Evolutionary conservation across 1,284 basidiomycete species (phyloP).

Genomic region (Tylopilus sp.): DNA sequence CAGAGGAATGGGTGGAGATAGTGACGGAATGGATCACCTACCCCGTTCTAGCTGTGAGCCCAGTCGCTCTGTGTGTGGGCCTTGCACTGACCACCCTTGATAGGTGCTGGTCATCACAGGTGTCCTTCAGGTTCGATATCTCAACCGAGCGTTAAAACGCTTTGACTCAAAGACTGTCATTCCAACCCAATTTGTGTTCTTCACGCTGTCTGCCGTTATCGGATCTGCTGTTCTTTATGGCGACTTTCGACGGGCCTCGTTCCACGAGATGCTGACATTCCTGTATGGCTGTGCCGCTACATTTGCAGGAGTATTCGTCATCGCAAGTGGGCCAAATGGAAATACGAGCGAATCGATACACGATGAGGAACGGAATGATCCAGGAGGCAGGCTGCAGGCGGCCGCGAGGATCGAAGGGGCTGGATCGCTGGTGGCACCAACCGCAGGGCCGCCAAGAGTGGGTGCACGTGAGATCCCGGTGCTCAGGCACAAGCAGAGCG

Average conservation of each 20-base stretch:
- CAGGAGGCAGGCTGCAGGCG: conserved; percentile 31
- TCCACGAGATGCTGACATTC: conserved; percentile 85
- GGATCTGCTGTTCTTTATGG: conserved; percentile 93
- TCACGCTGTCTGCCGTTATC: conserved; percentile 83
- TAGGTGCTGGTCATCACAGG: conserved; percentile 78
- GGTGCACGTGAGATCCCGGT: conserved; percentile 42
- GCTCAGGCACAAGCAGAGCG: conserved; percentile 50
- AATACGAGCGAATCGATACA: conserved; percentile 23
- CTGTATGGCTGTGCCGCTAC: conserved; percentile 80
- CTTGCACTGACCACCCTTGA: conserved; percentile 21
- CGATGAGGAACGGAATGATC: conserved; percentile 27
- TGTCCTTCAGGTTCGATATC: conserved; percentile 85
- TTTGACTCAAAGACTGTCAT: conserved; percentile 86
- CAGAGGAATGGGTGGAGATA: conserved; percentile 69
- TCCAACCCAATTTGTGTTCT: conserved; percentile 92
- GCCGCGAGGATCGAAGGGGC: conserved; percentile 33
- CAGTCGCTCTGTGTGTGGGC: conserved; percentile 7
- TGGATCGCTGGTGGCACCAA: conserved; percentile 36
- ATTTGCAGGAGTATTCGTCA: conserved; percentile 83
- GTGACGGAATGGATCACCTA: conserved; percentile 80
- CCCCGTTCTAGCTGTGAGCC: conserved; percentile 58
- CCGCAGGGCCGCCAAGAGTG: conserved; percentile 42
- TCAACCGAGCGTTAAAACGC: conserved; percentile 86
- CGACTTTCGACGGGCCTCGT: conserved; percentile 79
- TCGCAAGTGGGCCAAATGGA: conserved; percentile 52